Conservation (phyloP, 129 eudicot genomes). For the Oenanthe sinensis region DNA sequence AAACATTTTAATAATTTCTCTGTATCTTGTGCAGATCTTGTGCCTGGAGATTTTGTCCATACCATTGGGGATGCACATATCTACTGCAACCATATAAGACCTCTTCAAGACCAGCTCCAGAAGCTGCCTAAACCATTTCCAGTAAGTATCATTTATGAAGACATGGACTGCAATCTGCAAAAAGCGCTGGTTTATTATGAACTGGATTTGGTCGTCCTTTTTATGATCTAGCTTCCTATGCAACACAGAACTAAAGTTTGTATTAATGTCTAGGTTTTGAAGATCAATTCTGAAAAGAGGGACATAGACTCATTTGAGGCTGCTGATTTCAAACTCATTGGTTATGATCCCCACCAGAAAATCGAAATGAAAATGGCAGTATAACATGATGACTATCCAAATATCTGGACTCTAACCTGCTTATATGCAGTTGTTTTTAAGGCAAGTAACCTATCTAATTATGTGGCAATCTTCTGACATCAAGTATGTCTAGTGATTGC, state of each 20-base stretch:
- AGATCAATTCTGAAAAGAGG: constrained; percentile 64
- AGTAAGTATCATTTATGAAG: constrained; percentile 31
- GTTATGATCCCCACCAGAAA: constrained; percentile 83
- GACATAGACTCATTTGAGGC: constrained; percentile 76
- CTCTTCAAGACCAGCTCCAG: constrained; percentile 79
- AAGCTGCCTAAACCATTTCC: constrained; percentile 87
- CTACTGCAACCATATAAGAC: constrained; percentile 64
- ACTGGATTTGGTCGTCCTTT: constrained; percentile 1
- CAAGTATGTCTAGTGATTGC: not conserved
- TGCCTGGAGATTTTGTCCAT: constrained; percentile 87
- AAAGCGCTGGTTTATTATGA: not conserved
- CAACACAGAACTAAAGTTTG: not conserved
- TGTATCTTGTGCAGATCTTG: constrained; percentile 46
- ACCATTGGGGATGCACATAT: constrained; percentile 91
- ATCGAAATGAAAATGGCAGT: constrained; percentile 96
- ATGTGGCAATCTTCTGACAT: not conserved
- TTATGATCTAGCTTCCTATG: not conserved
- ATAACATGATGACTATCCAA: constrained; percentile 22
- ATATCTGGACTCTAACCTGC: constrained; percentile 7
- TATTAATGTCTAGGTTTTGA: constrained; percentile 45
- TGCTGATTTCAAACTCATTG: constrained; percentile 62
- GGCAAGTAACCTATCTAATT: constrained; percentile 22
- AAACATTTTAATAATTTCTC: not conserved
- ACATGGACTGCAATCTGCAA: not conserved
- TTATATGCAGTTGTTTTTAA: constrained; percentile 7